phyloP scores from a whole-genome alignment of 106 monocot species.

The Xerophyta viscosa region DNA sequence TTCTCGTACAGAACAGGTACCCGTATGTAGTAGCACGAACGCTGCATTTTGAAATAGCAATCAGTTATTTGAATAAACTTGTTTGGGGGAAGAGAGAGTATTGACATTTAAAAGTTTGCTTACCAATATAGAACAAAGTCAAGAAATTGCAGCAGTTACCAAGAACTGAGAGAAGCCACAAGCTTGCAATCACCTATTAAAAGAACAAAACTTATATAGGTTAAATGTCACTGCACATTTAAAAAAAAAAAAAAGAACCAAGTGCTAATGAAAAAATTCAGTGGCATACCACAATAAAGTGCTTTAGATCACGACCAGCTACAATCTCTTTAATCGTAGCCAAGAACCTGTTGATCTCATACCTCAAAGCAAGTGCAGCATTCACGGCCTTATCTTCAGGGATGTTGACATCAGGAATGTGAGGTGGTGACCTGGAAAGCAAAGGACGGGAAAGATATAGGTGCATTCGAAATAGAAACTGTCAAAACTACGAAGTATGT shows the following conservation, averaged over 20 bases:
- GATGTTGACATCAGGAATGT: slow-evolving; percentile 45
- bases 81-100: too few relatives aligned
- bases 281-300: slow-evolving; percentile 60
- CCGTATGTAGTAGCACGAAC: slow-evolving; percentile 32
- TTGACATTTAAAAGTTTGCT: background rate
- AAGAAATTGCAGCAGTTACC: slow-evolving; percentile 40
- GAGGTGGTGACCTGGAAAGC: slow-evolving; percentile 39
- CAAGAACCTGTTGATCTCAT: slow-evolving; percentile 46
- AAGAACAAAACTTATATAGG: too few relatives aligned
- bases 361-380: slow-evolving; percentile 34
- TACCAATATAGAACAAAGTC: slow-evolving; percentile 46
- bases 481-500: too few relatives aligned
- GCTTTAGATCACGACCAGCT: slow-evolving; percentile 38
- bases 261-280: too few relatives aligned
- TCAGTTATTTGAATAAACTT: too few relatives aligned
- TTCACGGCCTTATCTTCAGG: slow-evolving; percentile 44
- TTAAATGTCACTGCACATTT: too few relatives aligned
- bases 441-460: background rate
- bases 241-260: too few relatives aligned
- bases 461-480: background rate
- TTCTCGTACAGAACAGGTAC: slow-evolving; percentile 51
- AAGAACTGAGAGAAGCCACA: slow-evolving; percentile 40
- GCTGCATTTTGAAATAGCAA: slow-evolving; percentile 22
- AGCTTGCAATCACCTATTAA: slow-evolving; percentile 30
- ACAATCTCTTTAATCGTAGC: slow-evolving; percentile 39